phyloP scores from a whole-genome alignment of 2,329 filamentous ascomycete species.

The Colletotrichum nymphaeae region DNA sequence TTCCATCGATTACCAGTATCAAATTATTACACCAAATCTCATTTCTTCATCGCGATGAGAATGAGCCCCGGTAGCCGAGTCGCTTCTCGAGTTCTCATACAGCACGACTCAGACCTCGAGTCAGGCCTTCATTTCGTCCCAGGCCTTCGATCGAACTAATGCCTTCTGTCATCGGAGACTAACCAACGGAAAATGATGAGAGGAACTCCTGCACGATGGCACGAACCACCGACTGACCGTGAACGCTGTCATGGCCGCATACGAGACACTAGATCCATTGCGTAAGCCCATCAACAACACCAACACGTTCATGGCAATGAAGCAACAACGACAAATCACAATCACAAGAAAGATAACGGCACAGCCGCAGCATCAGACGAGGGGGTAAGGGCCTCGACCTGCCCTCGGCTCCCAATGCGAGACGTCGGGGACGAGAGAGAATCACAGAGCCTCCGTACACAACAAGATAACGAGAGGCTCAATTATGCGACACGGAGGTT shows the following conservation, averaged over 20 bases:
- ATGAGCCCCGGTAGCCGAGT: too few relatives aligned
- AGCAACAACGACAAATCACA: background rate
- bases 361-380: background rate
- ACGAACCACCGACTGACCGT: background rate
- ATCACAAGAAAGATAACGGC: background rate
- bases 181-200: background rate
- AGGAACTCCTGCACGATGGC: background rate
- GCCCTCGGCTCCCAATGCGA: conserved; percentile 1
- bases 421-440: conserved; percentile 2
- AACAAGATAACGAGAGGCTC: background rate
- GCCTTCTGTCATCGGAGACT: background rate
- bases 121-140: background rate
- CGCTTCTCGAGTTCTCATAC: background rate
- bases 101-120: background rate
- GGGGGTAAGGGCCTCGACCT: background rate
- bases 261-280: background rate
- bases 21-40: too few relatives aligned
- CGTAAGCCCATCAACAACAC: background rate
- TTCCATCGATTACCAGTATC: background rate
- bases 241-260: background rate
- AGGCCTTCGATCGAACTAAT: background rate
- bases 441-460: background rate
- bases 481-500: background rate
- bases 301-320: background rate
- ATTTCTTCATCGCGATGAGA: background rate